Evolutionary conservation across 345 rosid species (phyloP).

Genomic region (Odontarrhena argentea): DNA sequence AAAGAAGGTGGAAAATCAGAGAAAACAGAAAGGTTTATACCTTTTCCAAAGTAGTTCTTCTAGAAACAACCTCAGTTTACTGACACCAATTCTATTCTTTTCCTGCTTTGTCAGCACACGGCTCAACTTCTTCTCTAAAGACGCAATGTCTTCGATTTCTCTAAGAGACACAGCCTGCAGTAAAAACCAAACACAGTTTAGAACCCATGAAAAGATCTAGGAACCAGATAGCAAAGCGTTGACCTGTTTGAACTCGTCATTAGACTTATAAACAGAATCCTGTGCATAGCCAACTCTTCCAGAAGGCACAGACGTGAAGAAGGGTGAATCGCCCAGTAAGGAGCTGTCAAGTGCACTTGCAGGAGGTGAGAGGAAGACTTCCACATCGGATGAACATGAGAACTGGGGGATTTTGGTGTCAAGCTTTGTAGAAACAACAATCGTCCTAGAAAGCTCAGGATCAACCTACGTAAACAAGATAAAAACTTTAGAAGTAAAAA

Average conservation of each 20-base stretch:
- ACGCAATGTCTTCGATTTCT: constrained; percentile 69
- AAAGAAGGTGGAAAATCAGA: constrained; percentile 21
- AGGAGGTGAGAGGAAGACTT: constrained; percentile 92
- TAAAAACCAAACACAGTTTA: constrained; percentile 10
- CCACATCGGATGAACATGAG: constrained; percentile 85
- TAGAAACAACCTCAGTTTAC: constrained; percentile 80
- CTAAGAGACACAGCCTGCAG: constrained; percentile 67
- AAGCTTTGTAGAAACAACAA: constrained; percentile 87
- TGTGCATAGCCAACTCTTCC: constrained; percentile 86
- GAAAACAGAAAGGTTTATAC: constrained; percentile 39
- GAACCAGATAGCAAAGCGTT: constrained; percentile 28
- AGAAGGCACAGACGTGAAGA: constrained; percentile 95
- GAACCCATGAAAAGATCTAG: constrained; percentile 18
- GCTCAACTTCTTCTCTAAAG: constrained; percentile 82
- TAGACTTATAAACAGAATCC: constrained; percentile 73
- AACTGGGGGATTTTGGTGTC: constrained; percentile 95
- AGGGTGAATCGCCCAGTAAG: constrained; percentile 82
- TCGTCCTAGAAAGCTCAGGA: constrained; percentile 92
- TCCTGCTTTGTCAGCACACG: constrained; percentile 76
- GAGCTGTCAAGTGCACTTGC: constrained; percentile 82
- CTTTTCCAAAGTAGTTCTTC: constrained; percentile 88
- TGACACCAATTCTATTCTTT: constrained; percentile 80
- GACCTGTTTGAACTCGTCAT: constrained; percentile 93
- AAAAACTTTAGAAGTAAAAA: constrained; percentile 17
- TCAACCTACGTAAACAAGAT: constrained; percentile 62